Conservation (phyloP, 768 basidiomycete species). For the Pisolithus orientalis region DNA sequence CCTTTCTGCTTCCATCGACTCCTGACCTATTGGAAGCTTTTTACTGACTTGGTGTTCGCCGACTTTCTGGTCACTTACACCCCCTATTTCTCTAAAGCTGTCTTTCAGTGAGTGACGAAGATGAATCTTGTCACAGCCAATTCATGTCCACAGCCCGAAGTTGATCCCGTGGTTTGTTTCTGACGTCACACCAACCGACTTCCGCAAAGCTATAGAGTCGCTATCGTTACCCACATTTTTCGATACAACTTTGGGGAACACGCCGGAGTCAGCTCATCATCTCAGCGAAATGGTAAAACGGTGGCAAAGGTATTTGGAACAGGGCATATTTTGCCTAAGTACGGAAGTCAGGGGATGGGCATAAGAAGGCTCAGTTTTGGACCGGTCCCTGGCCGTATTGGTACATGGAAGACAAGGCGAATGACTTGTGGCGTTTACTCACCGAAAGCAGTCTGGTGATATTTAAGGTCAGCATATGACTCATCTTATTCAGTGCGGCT, state of each 20-base stretch:
- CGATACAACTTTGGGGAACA: constrained; percentile 12
- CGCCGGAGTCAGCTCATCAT: constrained; percentile 29
- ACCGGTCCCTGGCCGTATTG: constrained; percentile 72
- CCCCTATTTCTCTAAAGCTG: constrained; percentile 71
- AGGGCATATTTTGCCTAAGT: constrained; percentile 67
- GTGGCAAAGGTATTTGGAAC: constrained; percentile 66
- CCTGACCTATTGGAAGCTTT: constrained; percentile 46
- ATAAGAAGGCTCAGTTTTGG: constrained; percentile 51
- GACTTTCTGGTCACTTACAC: constrained; percentile 91
- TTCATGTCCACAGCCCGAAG: constrained; percentile 60
- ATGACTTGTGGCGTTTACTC: constrained; percentile 45
- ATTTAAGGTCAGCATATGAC: constrained; percentile 57
- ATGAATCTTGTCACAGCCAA: constrained; percentile 1
- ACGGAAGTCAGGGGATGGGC: constrained; percentile 26
- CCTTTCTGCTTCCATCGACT: not conserved
- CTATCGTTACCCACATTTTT: constrained; percentile 62
- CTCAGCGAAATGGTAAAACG: constrained; percentile 58
- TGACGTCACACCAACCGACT: constrained; percentile 87
- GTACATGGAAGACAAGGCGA: constrained; percentile 55
- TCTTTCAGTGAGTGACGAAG: constrained; percentile 71
- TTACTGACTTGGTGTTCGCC: constrained; percentile 89
- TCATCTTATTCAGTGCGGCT: not conserved
- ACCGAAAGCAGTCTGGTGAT: constrained; percentile 61
- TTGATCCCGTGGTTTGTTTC: constrained; percentile 97
- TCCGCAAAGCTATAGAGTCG: constrained; percentile 48